phyloP scores from a whole-genome alignment of 2,329 filamentous ascomycete species.

The Ceratocystis cubensis region DNA sequence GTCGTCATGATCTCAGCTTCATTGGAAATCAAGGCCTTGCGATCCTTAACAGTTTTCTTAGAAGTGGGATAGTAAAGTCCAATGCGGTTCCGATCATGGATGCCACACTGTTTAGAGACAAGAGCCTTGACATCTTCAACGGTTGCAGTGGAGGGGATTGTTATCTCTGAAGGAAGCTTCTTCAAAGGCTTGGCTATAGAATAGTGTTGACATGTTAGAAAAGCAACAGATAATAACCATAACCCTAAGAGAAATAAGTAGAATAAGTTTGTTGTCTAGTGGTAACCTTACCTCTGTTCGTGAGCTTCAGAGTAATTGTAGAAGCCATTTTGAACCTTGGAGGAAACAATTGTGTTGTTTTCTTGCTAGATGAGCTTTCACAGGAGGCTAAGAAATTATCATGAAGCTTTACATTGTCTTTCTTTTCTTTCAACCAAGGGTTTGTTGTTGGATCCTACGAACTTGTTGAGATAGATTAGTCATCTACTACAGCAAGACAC shows the following conservation, averaged over 20 bases:
- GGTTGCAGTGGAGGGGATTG: conserved; percentile 39
- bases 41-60: conserved; percentile 52
- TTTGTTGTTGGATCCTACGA: conserved; percentile 11
- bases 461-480: conserved; percentile 21
- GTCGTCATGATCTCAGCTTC: conserved; percentile 37
- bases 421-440: background rate
- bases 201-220: background rate
- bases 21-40: conserved; percentile 40
- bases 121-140: conserved; percentile 48
- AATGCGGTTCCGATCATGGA: conserved; percentile 48
- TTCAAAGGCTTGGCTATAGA: conserved; percentile 40
- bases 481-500: conserved; percentile 1
- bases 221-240: background rate
- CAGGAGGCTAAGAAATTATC: background rate
- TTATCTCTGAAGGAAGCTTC: conserved; percentile 40
- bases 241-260: background rate
- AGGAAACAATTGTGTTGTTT: background rate
- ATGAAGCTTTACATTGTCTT: conserved; percentile 3
- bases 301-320: conserved; percentile 31
- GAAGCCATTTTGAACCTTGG: conserved; percentile 11
- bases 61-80: conserved; percentile 48
- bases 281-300: conserved; percentile 29
- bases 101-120: conserved; percentile 39
- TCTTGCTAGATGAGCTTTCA: background rate
- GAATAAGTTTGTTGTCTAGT: no score